phyloP scores from a whole-genome alignment of 2,329 filamentous ascomycete species.

The Cordyceps farinosa region DNA sequence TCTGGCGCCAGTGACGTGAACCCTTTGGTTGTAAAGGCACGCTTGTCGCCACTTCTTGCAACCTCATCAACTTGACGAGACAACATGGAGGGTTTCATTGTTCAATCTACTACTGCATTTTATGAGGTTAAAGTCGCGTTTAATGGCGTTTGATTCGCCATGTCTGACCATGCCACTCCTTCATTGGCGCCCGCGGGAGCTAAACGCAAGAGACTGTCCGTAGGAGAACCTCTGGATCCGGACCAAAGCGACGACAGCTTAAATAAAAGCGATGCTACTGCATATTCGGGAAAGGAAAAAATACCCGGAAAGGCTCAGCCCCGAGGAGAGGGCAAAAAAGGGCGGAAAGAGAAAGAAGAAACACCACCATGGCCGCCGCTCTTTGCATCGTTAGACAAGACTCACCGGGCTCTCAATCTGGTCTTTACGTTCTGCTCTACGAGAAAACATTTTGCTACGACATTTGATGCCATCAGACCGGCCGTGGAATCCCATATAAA shows the following conservation, averaged over 20 bases:
- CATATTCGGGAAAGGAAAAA: conserved; percentile 10
- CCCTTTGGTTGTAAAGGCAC: not conserved
- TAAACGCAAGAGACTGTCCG: conserved; percentile 11
- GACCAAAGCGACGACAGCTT: not conserved
- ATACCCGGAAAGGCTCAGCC: not conserved
- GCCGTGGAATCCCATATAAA: conserved; percentile 82
- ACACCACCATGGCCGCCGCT: conserved; percentile 64
- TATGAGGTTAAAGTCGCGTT: not conserved
- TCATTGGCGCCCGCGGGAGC: not conserved
- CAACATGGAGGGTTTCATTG: not conserved
- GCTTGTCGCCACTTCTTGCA: not conserved
- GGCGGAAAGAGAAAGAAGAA: conserved; percentile 18
- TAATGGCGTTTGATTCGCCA: not conserved
- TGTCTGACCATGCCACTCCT: not conserved
- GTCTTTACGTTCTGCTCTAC: conserved; percentile 95
- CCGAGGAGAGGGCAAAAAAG: conserved; percentile 4
- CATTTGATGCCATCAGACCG: conserved; percentile 80
- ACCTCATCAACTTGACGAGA: not conserved
- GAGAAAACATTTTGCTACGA: conserved; percentile 86
- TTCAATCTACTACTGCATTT: not conserved
- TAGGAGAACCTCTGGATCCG: not conserved
- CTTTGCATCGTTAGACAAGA: conserved; percentile 70
- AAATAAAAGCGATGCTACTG: not conserved
- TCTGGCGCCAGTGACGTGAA: conserved; percentile 17
- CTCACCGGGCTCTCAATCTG: conserved; percentile 81